Evolutionary conservation across 2,329 filamentous ascomycete genomes (phyloP).

Genomic region (Mycosphaerelloides madeirae): DNA sequence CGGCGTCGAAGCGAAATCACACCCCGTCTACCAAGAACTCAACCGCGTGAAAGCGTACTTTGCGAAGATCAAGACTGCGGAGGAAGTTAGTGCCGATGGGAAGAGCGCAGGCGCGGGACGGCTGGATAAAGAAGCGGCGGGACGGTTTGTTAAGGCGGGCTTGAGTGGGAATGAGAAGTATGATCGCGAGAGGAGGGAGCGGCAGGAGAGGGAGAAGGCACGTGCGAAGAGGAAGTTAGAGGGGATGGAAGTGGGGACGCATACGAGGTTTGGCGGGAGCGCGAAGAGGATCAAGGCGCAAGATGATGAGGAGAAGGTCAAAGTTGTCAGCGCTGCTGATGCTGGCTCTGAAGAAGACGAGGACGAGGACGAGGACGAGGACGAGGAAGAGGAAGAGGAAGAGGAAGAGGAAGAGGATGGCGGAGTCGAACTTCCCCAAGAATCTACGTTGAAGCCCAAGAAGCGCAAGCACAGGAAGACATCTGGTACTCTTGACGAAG

Average conservation of each 20-base stretch:
- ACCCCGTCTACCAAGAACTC: conserved; percentile 81
- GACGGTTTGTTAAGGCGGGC: conserved; percentile 75
- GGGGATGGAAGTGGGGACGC: conserved; percentile 29
- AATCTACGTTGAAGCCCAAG: too few relatives aligned
- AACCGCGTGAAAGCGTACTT: conserved; percentile 87
- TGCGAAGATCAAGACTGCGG: conserved; percentile 76
- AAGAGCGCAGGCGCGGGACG: conserved; percentile 49
- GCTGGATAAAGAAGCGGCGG: conserved; percentile 70
- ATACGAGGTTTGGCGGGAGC: conserved; percentile 31
- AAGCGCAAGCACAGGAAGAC: background rate
- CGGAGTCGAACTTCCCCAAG: too few relatives aligned
- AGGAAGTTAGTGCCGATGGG: conserved; percentile 37
- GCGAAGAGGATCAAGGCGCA: conserved; percentile 32
- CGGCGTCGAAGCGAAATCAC: conserved; percentile 73
- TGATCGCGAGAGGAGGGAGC: conserved; percentile 37
- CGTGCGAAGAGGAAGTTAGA: conserved; percentile 35
- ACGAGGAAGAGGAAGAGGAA: background rate
- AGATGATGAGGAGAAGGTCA: conserved; percentile 19
- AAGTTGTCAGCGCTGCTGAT: conserved; percentile 12
- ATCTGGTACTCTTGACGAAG: background rate
- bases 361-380: conserved; percentile 3
- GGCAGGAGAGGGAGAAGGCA: conserved; percentile 33
- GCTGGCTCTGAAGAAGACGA: conserved; percentile 10
- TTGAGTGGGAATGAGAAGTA: conserved; percentile 53
- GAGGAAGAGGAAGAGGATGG: background rate